Evolutionary conservation across 169 alveolate species (phyloP).

Genomic region (Eimeria praecox): DNA sequence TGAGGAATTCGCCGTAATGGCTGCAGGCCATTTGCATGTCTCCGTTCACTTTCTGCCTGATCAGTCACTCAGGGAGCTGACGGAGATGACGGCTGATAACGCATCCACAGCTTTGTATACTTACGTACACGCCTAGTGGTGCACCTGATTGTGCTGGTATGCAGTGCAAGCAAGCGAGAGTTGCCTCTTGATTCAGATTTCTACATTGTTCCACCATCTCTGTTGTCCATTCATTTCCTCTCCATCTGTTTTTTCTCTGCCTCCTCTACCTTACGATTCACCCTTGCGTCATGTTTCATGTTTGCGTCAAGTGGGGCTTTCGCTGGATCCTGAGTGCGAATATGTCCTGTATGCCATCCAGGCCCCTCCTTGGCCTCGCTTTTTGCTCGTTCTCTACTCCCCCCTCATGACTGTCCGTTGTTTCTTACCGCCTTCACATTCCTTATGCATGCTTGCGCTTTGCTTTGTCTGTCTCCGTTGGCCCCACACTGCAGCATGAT

Average conservation of each 20-base stretch:
- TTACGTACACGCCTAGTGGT: background rate
- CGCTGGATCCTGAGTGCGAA: too few relatives aligned
- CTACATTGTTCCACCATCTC: background rate
- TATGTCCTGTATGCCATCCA: too few relatives aligned
- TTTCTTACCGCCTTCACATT: background rate
- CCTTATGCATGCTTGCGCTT: background rate
- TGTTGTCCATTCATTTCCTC: background rate
- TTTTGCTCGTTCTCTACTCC: background rate
- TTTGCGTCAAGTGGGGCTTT: too few relatives aligned
- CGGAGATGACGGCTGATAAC: background rate
- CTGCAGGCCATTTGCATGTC: background rate
- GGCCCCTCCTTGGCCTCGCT: background rate
- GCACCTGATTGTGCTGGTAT: background rate
- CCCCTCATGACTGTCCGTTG: background rate
- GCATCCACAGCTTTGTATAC: background rate
- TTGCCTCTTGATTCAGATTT: background rate
- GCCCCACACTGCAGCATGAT: slow-evolving; percentile 63
- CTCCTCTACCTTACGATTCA: background rate
- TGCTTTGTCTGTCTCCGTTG: background rate
- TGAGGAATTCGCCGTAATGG: background rate
- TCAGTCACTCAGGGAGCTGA: background rate
- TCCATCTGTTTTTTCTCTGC: too few relatives aligned
- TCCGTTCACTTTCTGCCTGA: background rate
- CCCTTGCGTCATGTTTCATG: background rate
- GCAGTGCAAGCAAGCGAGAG: background rate